A percentile compares a stretch with the other conserved stretches of the same genome.
These are phyloP conservation scores for Scedosporium apiospermum DNA, from an alignment of 2,329 filamentous ascomycete species.

Conservation along the genomic window DNA sequence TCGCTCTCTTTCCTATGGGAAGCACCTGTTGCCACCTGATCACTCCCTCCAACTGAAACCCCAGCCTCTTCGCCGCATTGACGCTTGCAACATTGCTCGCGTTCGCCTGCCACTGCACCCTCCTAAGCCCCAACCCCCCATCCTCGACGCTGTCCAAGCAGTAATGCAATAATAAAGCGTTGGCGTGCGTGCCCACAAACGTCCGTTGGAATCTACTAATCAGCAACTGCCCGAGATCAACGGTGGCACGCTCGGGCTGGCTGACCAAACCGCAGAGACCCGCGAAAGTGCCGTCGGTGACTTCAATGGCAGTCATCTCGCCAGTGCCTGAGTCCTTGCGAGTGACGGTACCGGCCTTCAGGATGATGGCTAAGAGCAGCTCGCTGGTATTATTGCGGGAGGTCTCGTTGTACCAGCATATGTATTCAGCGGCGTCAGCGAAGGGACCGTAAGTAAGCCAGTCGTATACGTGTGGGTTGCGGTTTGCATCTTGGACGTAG, in stretches of 20 bases:
- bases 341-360: slow-evolving; percentile 4
- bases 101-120: neutral
- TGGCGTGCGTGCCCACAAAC: neutral
- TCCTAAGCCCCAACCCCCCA: neutral
- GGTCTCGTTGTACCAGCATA: slow-evolving; percentile 5
- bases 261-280: slow-evolving; percentile 6
- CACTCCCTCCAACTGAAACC: neutral
- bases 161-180: neutral
- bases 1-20: neutral
- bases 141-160: neutral
- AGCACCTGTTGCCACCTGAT: neutral
- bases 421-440: slow-evolving; percentile 3
- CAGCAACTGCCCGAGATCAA: slow-evolving; percentile 5
- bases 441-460: slow-evolving; percentile 8
- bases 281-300: slow-evolving; percentile 5
- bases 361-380: slow-evolving; percentile 1
- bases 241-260: slow-evolving; percentile 7
- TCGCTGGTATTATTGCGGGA: slow-evolving; percentile 3
- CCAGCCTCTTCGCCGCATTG: neutral
- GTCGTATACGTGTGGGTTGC: neutral
- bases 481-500: neutral
- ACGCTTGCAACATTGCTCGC: neutral
- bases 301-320: slow-evolving; percentile 1
- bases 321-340: neutral
- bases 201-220: slow-evolving; percentile 1